Evolutionary conservation across 306 rosid genomes (phyloP).

Genomic region (Inga laurina): DNA sequence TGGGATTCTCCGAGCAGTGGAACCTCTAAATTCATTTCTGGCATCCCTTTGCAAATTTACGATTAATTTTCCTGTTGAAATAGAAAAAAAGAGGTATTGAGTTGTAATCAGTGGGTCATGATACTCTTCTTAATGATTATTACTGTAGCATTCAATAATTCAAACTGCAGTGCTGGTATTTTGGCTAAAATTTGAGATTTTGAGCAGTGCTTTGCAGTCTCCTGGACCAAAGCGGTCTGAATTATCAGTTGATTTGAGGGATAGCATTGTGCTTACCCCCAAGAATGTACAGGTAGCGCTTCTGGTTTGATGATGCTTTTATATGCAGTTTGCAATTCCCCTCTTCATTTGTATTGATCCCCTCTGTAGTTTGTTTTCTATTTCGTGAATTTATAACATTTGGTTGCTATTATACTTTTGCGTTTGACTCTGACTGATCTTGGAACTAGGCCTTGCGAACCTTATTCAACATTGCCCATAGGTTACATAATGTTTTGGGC

Average conservation of each 20-base stretch:
- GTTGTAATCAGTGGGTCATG: conserved; percentile 20
- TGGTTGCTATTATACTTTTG: conserved; percentile 17
- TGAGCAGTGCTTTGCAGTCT: conserved; percentile 73
- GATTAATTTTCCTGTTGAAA: conserved; percentile 83
- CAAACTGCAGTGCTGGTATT: conserved; percentile 44
- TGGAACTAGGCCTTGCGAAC: conserved; percentile 89
- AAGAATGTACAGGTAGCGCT: conserved; percentile 90
- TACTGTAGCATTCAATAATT: conserved; percentile 21
- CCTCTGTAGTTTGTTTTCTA: conserved; percentile 7
- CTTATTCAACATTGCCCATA: conserved; percentile 95
- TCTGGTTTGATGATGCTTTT: conserved; percentile 26
- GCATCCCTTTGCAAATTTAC: conserved; percentile 99
- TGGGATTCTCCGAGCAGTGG: conserved; percentile 92
- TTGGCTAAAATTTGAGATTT: conserved; percentile 49
- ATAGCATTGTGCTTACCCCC: conserved; percentile 83
- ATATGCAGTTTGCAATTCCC: conserved; percentile 18
- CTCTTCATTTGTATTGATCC: background rate
- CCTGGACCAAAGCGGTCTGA: conserved; percentile 82
- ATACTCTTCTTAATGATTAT: conserved; percentile 21
- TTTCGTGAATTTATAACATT: conserved; percentile 25
- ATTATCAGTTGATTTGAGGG: conserved; percentile 72
- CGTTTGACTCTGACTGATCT: conserved; percentile 29
- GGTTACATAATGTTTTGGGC: conserved; percentile 92
- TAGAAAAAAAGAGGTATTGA: conserved; percentile 76
- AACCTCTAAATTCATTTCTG: conserved; percentile 91